phyloP scores from a whole-genome alignment of 345 rosid genomes.

The Salix koriyanagi region DNA sequence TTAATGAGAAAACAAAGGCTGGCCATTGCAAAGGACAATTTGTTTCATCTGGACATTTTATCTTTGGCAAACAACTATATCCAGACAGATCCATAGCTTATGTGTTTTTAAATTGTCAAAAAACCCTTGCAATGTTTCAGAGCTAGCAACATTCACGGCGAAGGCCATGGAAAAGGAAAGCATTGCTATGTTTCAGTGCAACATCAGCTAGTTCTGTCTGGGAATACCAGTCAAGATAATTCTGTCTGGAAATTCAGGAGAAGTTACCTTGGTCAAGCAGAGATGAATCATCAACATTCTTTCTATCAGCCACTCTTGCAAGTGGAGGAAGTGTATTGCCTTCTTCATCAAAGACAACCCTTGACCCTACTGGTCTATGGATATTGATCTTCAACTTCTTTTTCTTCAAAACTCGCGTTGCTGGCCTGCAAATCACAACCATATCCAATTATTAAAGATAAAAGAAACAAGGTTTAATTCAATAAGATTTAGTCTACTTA shows the following conservation, averaged over 20 bases:
- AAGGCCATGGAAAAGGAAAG: too few species aligned
- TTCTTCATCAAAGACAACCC: conserved; percentile 79
- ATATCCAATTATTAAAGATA: background rate
- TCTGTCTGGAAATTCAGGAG: background rate
- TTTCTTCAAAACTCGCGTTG: conserved; percentile 67
- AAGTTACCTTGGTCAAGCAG: conserved; percentile 66
- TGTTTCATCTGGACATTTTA: background rate
- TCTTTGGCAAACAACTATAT: background rate
- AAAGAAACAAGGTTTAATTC: background rate
- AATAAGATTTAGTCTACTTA: background rate
- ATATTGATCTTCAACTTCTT: conserved; percentile 82
- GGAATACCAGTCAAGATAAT: background rate
- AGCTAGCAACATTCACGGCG: too few species aligned
- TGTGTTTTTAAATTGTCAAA: background rate
- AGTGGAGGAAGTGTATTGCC: conserved; percentile 78
- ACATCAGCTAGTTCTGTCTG: too few species aligned
- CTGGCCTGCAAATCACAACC: conserved; percentile 41
- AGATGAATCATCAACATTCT: conserved; percentile 26
- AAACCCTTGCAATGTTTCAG: background rate
- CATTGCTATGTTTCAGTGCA: too few species aligned
- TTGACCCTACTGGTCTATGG: conserved; percentile 72
- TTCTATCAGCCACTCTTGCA: conserved; percentile 63
- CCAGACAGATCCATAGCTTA: too few species aligned
- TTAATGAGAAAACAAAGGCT: background rate
- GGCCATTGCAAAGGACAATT: background rate